Evolutionary conservation across 2,329 filamentous ascomycete genomes (phyloP).

Genomic region (Verticillium albo-atrum): DNA sequence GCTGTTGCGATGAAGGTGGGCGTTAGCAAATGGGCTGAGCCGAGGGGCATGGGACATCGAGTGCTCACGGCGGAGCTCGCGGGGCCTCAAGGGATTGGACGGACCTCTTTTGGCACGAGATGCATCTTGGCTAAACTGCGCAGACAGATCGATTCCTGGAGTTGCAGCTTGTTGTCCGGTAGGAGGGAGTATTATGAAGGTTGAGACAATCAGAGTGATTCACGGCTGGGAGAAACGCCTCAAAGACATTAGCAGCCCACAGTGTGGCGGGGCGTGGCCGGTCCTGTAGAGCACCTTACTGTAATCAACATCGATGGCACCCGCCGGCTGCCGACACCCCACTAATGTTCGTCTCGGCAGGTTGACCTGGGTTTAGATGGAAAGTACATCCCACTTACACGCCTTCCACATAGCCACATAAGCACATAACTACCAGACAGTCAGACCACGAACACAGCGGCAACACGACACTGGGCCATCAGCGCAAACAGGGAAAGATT

Average conservation of each 20-base stretch:
- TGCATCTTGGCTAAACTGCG: constrained; percentile 29
- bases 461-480: too few relatives aligned
- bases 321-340: neutral
- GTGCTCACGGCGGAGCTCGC: constrained; percentile 2
- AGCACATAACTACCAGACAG: too few relatives aligned
- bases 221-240: neutral
- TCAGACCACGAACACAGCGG: too few relatives aligned
- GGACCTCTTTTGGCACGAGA: constrained; percentile 44
- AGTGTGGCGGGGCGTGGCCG: neutral
- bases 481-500: neutral
- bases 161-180: neutral
- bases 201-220: neutral
- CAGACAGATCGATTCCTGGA: neutral
- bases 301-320: neutral
- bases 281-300: neutral
- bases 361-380: too few relatives aligned
- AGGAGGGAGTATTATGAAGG: neutral
- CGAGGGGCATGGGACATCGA: neutral
- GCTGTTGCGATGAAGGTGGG: constrained; percentile 41
- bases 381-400: too few relatives aligned
- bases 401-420: too few relatives aligned
- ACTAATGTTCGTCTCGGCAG: neutral
- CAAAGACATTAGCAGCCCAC: neutral
- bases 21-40: constrained; percentile 8
- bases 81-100: constrained; percentile 13